phyloP scores from a whole-genome alignment of 345 rosid species.

The Brassica incana region DNA sequence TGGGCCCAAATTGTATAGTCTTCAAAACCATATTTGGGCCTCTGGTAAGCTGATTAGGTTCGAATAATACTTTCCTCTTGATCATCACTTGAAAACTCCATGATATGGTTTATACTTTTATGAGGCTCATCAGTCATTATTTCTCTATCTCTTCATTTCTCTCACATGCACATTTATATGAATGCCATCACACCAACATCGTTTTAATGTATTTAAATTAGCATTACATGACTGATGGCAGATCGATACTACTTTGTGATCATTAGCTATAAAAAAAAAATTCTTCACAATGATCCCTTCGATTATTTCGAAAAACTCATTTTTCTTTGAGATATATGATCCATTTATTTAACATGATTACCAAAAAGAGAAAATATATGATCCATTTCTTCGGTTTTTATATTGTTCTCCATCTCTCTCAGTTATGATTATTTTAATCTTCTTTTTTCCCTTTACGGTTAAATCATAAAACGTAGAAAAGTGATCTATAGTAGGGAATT shows the following conservation, averaged over 20 bases:
- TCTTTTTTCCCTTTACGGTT: not conserved
- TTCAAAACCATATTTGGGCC: constrained; percentile 1
- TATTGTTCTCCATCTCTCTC: not conserved
- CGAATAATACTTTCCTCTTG: not conserved
- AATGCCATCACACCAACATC: not conserved
- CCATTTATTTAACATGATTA: too few relatives aligned
- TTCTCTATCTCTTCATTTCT: constrained; percentile 3
- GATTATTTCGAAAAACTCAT: not conserved
- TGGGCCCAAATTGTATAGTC: not conserved
- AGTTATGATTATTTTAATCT: not conserved
- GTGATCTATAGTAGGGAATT: not conserved
- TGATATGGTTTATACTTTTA: not conserved
- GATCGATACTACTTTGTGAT: not conserved
- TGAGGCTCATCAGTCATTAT: not conserved
- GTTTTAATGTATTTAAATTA: not conserved
- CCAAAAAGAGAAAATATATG: too few relatives aligned
- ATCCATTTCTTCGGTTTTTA: not conserved
- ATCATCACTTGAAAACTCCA: not conserved
- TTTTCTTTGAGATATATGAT: not conserved
- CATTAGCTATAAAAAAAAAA: not conserved
- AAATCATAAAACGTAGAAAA: not conserved
- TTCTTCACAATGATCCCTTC: not conserved
- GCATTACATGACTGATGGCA: not conserved
- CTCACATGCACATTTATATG: constrained; percentile 4
- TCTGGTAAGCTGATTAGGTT: not conserved